Conservation (phyloP, 1,284 basidiomycete genomes). For the Pseudozyma tsukubaensis region DNA sequence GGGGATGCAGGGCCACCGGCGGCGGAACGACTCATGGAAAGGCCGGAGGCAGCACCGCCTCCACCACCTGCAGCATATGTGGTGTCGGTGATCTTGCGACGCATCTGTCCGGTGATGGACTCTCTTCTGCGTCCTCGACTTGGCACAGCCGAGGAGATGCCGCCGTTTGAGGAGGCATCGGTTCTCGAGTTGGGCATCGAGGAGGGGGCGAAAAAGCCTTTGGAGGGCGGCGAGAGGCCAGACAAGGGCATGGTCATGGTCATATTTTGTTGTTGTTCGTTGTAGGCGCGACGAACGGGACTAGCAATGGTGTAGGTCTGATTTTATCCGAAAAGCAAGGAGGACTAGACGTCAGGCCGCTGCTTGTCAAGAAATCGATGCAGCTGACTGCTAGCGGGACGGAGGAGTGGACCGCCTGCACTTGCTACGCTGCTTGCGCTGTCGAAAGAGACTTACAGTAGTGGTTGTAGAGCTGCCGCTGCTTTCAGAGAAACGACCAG, state of each 20-base stretch:
- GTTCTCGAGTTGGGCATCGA: conserved; percentile 37
- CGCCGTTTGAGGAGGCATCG: conserved; percentile 21
- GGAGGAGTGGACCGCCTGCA: background rate
- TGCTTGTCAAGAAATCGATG: background rate
- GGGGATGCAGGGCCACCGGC: conserved; percentile 36
- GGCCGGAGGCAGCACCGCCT: conserved; percentile 48
- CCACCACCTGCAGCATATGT: conserved; percentile 38
- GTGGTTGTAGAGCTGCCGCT: conserved; percentile 34
- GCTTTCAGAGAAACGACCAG: conserved; percentile 29
- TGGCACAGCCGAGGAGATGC: conserved; percentile 50
- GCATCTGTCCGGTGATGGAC: conserved; percentile 57
- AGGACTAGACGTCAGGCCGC: background rate
- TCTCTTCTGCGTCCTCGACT: conserved; percentile 56
- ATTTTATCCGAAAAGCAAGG: background rate
- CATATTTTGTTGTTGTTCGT: conserved; percentile 30
- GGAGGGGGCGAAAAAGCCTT: conserved; percentile 50
- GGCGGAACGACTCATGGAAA: conserved; percentile 38
- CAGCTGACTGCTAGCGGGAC: background rate
- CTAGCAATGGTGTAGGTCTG: conserved; percentile 34
- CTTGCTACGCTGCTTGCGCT: background rate
- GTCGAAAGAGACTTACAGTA: conserved; percentile 23
- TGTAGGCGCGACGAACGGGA: conserved; percentile 36
- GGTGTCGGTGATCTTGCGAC: conserved; percentile 50
- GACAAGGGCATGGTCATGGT: conserved; percentile 48
- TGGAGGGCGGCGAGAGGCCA: conserved; percentile 51